Conservation (phyloP, 2,329 filamentous ascomycete genomes). For the Pyrenochaeta sp. region DNA sequence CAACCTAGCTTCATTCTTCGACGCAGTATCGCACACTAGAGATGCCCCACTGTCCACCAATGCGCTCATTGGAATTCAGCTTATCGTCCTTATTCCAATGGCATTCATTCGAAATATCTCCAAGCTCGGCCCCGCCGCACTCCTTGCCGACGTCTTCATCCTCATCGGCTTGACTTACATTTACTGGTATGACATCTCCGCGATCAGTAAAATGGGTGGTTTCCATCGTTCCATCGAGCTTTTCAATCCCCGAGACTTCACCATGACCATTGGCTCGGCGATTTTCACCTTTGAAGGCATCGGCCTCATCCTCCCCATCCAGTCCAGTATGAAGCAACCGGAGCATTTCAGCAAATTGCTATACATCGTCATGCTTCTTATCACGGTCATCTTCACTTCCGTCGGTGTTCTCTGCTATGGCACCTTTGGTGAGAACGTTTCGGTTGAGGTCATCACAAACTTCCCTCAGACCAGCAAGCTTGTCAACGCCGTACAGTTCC, state of each 20-base stretch:
- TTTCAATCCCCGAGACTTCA: constrained; percentile 75
- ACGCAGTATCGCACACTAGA: constrained; percentile 64
- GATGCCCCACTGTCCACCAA: constrained; percentile 62
- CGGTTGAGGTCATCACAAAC: constrained; percentile 79
- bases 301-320: constrained; percentile 78
- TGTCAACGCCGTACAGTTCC: constrained; percentile 79
- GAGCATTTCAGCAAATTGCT: constrained; percentile 73
- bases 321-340: constrained; percentile 77
- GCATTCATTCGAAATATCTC: constrained; percentile 78
- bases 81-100: constrained; percentile 71
- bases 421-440: constrained; percentile 73
- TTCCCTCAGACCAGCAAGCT: constrained; percentile 74
- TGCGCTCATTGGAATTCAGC: constrained; percentile 71
- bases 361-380: constrained; percentile 74
- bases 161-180: constrained; percentile 76
- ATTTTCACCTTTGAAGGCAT: constrained; percentile 85
- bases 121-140: constrained; percentile 73
- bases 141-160: constrained; percentile 77
- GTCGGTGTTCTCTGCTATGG: constrained; percentile 78
- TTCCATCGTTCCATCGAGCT: constrained; percentile 69
- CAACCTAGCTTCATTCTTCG: constrained; percentile 73
- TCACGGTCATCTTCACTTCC: constrained; percentile 76
- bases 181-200: constrained; percentile 73
- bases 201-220: constrained; percentile 62
- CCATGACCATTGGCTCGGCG: constrained; percentile 74